phyloP scores from a whole-genome alignment of 371 early-diverging fungal genomes.

The Mortierella sp. region DNA sequence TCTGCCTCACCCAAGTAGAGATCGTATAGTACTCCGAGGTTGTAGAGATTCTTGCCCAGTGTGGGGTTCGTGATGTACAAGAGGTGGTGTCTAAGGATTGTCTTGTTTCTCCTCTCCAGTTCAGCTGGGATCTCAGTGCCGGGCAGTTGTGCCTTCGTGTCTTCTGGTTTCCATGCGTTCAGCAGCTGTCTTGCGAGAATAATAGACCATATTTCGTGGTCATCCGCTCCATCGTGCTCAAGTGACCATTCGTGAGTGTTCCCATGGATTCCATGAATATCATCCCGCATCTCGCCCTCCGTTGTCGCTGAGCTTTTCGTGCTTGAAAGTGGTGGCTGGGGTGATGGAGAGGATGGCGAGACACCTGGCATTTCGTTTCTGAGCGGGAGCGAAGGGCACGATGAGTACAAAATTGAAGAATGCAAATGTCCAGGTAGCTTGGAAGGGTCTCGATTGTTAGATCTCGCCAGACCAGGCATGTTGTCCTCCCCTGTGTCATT shows the following conservation, averaged over 20 bases:
- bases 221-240: slow-evolving; percentile 14
- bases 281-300: no score
- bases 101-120: slow-evolving; percentile 10
- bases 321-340: background rate
- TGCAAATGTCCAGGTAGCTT: background rate
- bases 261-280: no score
- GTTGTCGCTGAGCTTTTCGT: slow-evolving; percentile 13
- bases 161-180: slow-evolving; percentile 15
- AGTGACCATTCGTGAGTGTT: background rate
- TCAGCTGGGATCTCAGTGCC: background rate
- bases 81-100: slow-evolving; percentile 36
- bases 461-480: background rate
- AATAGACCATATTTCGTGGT: slow-evolving; percentile 30
- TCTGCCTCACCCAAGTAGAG: slow-evolving; percentile 13
- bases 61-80: slow-evolving; percentile 45
- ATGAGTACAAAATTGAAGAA: slow-evolving; percentile 17
- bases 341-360: background rate
- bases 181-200: slow-evolving; percentile 24
- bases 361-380: background rate
- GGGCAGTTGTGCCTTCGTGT: background rate
- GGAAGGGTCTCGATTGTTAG: background rate
- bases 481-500: no score
- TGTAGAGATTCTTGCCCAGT: slow-evolving; percentile 36
- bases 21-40: slow-evolving; percentile 43
- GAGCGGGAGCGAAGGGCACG: slow-evolving; percentile 24